Conservation (phyloP, 2,329 filamentous ascomycete species). For the Plectosphaerella sp. region DNA sequence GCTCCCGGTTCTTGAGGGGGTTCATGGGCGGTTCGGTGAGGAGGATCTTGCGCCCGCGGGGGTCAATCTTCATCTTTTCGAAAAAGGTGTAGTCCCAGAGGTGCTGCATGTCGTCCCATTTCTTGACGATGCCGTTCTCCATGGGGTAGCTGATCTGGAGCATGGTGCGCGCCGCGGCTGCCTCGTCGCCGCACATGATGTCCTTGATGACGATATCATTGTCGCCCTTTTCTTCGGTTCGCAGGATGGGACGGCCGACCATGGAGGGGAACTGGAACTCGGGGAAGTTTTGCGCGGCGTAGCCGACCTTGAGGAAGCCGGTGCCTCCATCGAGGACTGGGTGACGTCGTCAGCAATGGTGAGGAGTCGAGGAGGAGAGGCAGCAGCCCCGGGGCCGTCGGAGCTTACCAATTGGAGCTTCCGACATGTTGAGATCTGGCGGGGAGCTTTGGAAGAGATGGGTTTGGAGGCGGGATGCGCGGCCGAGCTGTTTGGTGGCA, state of each 20-base stretch:
- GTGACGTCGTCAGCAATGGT: slow-evolving; percentile 5
- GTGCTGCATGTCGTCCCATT: slow-evolving; percentile 99
- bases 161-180: slow-evolving; percentile 91
- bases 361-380: slow-evolving; percentile 3
- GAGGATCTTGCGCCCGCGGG: slow-evolving; percentile 90
- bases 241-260: slow-evolving; percentile 93
- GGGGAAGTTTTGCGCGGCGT: slow-evolving; percentile 98
- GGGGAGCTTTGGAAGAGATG: slow-evolving; percentile 1
- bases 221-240: slow-evolving; percentile 78
- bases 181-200: slow-evolving; percentile 99
- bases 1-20: slow-evolving; percentile 90
- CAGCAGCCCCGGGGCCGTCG: background rate
- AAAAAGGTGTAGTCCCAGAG: slow-evolving; percentile 98
- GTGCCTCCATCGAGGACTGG: slow-evolving; percentile 98
- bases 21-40: slow-evolving; percentile 98
- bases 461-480: slow-evolving; percentile 16
- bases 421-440: slow-evolving; percentile 37
- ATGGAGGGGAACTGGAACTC: slow-evolving; percentile 98
- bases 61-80: slow-evolving; percentile 93
- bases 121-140: slow-evolving; percentile 99
- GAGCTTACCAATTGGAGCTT: slow-evolving; percentile 49
- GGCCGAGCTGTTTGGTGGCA: slow-evolving; percentile 10
- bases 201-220: slow-evolving; percentile 75
- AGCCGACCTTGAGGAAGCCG: slow-evolving; percentile 99
- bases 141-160: slow-evolving; percentile 98